Base-by-base conservation (phyloP, 139 green algal species). In the Coelastrella sp. region DNA sequence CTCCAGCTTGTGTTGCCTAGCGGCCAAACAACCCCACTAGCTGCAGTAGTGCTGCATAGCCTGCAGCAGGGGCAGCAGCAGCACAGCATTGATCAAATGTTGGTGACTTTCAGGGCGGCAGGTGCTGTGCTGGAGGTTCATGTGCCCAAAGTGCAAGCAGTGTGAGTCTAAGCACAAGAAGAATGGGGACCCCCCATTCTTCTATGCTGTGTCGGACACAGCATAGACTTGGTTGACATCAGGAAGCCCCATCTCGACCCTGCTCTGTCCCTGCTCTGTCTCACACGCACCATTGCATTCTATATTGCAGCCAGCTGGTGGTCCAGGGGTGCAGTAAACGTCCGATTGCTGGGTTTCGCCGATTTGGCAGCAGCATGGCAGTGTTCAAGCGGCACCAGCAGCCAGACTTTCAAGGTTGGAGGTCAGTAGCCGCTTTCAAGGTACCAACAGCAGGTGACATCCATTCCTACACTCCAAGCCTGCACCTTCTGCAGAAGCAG, bases 231-330 rank as follows among this genome's bases (percentile, higher is more conserved):
- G 60, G 6, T 38, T 40, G 35, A 8, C 40, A 30, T 76, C 4
- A 27, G 37, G 37, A 76, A 76, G 67, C 67, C 67, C 67, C 41
- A 59, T 11, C 37, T 76, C 38, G 19, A 30, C 37, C 67, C 67
- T 35, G 21, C 67, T 17, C 67, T 76, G 38, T 19, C 19, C 67
- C 67, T 76, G 67, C 57, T 53, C 19, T 76, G 67, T 13, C 37
- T 38, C 13, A 76, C 67, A 30, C 41, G 67, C 34, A 76, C 67
- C 5, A 15, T 76, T 4, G 38, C 67, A 30, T 57, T 76, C 37
- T 76, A 38, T 38, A 53, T 76, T 37, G 67, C 67, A 38, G 67
- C 67, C 67, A 76, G 67, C 67, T 76, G 67, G 67, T 76, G 41
- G 41, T 37, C 67, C 32, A 76, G 37, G 67, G 37, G 67, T 17